These are phyloP conservation scores for Citrus hindsii DNA, from an alignment of 345 rosid species.

Conservation along the genomic window DNA sequence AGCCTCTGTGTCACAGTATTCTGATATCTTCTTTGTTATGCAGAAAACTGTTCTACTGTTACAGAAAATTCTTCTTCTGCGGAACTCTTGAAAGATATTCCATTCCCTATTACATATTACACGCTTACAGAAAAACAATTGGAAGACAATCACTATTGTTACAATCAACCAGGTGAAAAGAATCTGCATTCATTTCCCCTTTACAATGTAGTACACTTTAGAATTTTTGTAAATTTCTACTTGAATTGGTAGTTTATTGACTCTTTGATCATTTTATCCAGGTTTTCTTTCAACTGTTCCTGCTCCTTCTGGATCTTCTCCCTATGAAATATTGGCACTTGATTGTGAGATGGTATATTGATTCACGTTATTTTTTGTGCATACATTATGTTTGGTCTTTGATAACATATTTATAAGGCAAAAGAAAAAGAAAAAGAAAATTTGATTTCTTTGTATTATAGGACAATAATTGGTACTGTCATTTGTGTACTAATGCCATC, in stretches of 20 bases:
- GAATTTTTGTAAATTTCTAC: constrained; percentile 1
- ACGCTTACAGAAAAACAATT: constrained; percentile 69
- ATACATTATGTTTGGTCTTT: background rate
- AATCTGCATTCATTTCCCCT: constrained; percentile 1
- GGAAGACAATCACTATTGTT: constrained; percentile 75
- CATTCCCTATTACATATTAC: constrained; percentile 76
- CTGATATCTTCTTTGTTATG: constrained; percentile 16
- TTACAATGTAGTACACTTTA: background rate
- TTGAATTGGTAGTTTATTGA: constrained; percentile 10
- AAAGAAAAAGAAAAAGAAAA: background rate
- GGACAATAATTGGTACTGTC: background rate
- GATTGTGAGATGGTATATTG: constrained; percentile 93
- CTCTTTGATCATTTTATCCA: constrained; percentile 24
- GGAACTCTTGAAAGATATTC: constrained; percentile 57
- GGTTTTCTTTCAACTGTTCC: constrained; percentile 70
- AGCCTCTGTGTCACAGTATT: background rate
- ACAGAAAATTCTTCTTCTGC: constrained; percentile 24
- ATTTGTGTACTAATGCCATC: background rate
- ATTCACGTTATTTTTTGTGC: background rate
- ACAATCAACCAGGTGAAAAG: constrained; percentile 51
- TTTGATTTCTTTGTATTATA: background rate
- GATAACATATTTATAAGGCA: background rate
- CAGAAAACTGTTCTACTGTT: constrained; percentile 29
- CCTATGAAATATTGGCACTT: constrained; percentile 67
- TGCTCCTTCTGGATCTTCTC: constrained; percentile 56